A percentile compares a stretch with the other conserved stretches of the same genome.
phyloP scores from a whole-genome alignment of 176 grass and related monocot species.

The Musa beccarii region DNA sequence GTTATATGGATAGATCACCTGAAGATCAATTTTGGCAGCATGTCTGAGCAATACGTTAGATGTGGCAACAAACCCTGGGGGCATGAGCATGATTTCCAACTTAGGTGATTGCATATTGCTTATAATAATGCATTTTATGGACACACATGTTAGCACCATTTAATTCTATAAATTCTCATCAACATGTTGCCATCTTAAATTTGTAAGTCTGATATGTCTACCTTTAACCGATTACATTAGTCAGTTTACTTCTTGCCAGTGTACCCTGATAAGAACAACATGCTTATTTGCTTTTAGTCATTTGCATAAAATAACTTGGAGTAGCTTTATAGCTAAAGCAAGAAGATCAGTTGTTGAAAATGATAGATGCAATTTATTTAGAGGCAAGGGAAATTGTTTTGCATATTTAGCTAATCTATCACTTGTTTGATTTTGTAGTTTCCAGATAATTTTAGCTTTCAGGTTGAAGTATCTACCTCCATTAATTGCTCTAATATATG shows the following conservation, averaged over 20 bases:
- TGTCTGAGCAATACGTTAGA: constrained; percentile 55
- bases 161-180: background rate
- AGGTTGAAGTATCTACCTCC: too few species aligned
- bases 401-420: background rate
- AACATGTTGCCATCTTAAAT: background rate
- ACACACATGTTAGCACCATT: background rate
- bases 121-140: background rate
- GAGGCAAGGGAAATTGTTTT: background rate
- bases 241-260: background rate
- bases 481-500: too few species aligned
- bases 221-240: background rate
- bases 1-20: constrained; percentile 88
- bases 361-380: background rate
- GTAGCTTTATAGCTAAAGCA: background rate
- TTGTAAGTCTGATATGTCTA: background rate
- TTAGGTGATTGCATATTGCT: constrained; percentile 53
- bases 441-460: too few species aligned
- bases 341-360: background rate
- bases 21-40: constrained; percentile 87
- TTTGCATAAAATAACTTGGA: background rate
- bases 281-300: background rate
- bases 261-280: background rate
- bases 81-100: constrained; percentile 86
- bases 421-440: too few species aligned
- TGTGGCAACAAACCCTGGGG: constrained; percentile 66